phyloP scores from a whole-genome alignment of 2,329 filamentous ascomycete species.

The Colletotrichum sojae region DNA sequence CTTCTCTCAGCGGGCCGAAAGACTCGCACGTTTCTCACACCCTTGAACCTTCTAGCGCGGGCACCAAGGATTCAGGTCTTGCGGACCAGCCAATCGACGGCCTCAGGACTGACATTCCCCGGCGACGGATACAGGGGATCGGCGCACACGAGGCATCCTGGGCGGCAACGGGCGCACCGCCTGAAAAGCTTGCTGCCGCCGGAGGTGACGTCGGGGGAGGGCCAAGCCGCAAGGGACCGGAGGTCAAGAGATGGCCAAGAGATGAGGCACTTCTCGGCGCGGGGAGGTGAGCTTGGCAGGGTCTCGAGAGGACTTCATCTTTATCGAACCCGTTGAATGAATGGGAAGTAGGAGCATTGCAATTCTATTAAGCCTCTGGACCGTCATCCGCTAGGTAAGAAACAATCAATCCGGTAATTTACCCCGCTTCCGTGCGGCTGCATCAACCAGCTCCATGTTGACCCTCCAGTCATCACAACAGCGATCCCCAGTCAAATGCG shows the following conservation, averaged over 20 bases:
- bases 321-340: not conserved
- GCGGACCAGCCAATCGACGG: conserved; percentile 10
- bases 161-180: conserved; percentile 18
- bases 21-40: conserved; percentile 18
- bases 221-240: conserved; percentile 18
- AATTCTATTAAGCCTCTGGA: no score
- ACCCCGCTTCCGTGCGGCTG: no score
- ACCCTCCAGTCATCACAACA: no score
- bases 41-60: not conserved
- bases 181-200: conserved; percentile 30
- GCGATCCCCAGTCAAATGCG: no score
- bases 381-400: no score
- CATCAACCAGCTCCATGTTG: no score
- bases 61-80: not conserved
- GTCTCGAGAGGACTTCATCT: not conserved
- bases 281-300: conserved; percentile 25
- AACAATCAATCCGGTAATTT: no score
- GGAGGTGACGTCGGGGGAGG: conserved; percentile 32
- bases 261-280: conserved; percentile 36
- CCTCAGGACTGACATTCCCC: not conserved
- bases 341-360: not conserved
- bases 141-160: conserved; percentile 30
- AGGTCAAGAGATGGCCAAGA: conserved; percentile 38
- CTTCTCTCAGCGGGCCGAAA: not conserved
- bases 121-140: conserved; percentile 4